A percentile compares a stretch with the other conserved stretches of the same genome.
These are phyloP conservation scores for Pythium angustatum DNA, from an alignment of 352 stramenopile genomes.

Conservation along the genomic window DNA sequence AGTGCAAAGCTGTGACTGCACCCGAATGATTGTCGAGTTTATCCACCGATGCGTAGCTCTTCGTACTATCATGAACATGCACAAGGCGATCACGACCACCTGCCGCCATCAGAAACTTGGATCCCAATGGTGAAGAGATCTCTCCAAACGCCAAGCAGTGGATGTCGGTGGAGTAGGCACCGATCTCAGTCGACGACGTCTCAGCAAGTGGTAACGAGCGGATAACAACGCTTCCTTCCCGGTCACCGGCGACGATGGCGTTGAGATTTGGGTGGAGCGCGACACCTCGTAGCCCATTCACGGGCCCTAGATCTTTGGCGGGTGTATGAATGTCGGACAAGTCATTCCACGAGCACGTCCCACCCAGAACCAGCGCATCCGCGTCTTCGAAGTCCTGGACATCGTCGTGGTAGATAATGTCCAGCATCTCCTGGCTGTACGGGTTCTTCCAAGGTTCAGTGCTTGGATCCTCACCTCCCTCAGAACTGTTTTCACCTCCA, in stretches of 20 bases:
- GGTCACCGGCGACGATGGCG: slow-evolving; percentile 71
- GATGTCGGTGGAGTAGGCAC: slow-evolving; percentile 72
- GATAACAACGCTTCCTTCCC: slow-evolving; percentile 65
- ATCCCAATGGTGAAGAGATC: slow-evolving; percentile 10
- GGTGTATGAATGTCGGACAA: slow-evolving; percentile 49
- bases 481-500: slow-evolving; percentile 14
- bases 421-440: slow-evolving; percentile 73
- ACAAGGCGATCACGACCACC: slow-evolving; percentile 79
- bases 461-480: slow-evolving; percentile 12
- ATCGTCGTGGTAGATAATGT: slow-evolving; percentile 63
- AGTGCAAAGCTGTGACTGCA: slow-evolving; percentile 61
- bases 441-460: slow-evolving; percentile 59
- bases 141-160: slow-evolving; percentile 61
- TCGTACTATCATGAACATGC: slow-evolving; percentile 74
- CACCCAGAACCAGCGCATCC: slow-evolving; percentile 47
- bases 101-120: slow-evolving; percentile 56
- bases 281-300: slow-evolving; percentile 48
- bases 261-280: slow-evolving; percentile 56
- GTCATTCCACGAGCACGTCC: slow-evolving; percentile 49
- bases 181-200: slow-evolving; percentile 37
- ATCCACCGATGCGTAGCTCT: slow-evolving; percentile 31
- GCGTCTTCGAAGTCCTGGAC: slow-evolving; percentile 46
- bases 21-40: slow-evolving; percentile 83
- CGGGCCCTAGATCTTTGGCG: slow-evolving; percentile 30
- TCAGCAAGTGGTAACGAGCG: slow-evolving; percentile 43